A percentile compares a stretch with the other conserved stretches of the same genome.
Conservation (phyloP, 345 rosid genomes). For the Noccaea bulbosa region DNA sequence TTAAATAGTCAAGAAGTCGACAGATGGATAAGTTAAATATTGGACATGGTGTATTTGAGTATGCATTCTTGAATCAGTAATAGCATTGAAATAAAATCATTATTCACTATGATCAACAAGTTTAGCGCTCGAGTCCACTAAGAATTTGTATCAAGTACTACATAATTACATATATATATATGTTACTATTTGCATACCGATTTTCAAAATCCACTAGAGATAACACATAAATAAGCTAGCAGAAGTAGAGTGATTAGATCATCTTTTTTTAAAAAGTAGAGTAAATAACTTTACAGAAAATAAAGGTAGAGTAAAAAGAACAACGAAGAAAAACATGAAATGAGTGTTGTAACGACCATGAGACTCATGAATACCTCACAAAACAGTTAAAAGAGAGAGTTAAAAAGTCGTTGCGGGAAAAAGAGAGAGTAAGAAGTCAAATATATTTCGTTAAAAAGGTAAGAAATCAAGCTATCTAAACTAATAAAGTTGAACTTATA, state of each 20-base stretch:
- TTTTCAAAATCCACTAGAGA: not conserved
- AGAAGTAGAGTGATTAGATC: slow-evolving; percentile 3
- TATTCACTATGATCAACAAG: not conserved
- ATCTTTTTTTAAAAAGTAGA: not conserved
- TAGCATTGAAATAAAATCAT: not conserved
- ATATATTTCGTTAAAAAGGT: not conserved
- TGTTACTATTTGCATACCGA: not conserved
- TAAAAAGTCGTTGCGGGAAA: not conserved
- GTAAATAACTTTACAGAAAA: slow-evolving; percentile 21
- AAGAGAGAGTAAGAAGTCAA: not conserved
- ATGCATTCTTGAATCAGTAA: no score
- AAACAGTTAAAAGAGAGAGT: slow-evolving; percentile 15
- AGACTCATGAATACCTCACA: slow-evolving; percentile 29
- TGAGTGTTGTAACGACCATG: slow-evolving; percentile 38
- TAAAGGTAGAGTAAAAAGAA: not conserved
- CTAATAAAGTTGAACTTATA: no score
- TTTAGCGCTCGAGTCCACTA: not conserved
- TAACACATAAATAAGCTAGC: not conserved
- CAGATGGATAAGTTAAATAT: not conserved
- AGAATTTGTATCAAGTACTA: no score
- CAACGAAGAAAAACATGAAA: slow-evolving; percentile 26
- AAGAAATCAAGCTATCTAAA: not conserved
- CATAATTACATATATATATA: not conserved
- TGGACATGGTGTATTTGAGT: no score
- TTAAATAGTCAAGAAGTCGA: not conserved